Evolutionary conservation across 768 basidiomycete species (phyloP).

Genomic region (Tulasnella sp.): DNA sequence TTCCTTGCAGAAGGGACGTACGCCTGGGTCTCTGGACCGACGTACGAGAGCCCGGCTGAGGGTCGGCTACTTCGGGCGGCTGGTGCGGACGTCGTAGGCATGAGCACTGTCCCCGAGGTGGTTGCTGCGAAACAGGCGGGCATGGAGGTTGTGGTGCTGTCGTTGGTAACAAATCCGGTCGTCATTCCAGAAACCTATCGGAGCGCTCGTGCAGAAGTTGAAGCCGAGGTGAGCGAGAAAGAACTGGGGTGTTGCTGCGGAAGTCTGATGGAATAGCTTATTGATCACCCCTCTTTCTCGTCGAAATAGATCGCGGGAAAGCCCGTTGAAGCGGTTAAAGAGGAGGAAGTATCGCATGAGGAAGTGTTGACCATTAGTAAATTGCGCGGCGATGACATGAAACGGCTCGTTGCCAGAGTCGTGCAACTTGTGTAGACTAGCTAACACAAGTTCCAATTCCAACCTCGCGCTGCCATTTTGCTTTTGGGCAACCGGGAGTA

Average conservation of each 20-base stretch:
- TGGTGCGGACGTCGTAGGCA: slow-evolving; percentile 86
- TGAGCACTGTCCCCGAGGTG: slow-evolving; percentile 89
- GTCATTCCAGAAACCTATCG: slow-evolving; percentile 56
- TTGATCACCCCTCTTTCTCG: not conserved
- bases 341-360: slow-evolving; percentile 55
- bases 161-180: slow-evolving; percentile 78
- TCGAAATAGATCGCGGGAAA: slow-evolving; percentile 49
- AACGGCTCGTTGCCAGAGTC: slow-evolving; percentile 52
- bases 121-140: slow-evolving; percentile 67
- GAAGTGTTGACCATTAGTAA: slow-evolving; percentile 61
- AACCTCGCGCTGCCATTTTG: too few species aligned
- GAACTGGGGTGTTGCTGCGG: slow-evolving; percentile 17
- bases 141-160: slow-evolving; percentile 64
- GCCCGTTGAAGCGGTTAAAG: slow-evolving; percentile 30
- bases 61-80: slow-evolving; percentile 60
- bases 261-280: not conserved
- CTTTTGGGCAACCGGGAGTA: not conserved
- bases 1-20: slow-evolving; percentile 74
- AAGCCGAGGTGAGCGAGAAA: slow-evolving; percentile 46
- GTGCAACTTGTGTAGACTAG: slow-evolving; percentile 24
- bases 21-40: slow-evolving; percentile 84
- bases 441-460: too few species aligned
- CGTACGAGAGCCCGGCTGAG: slow-evolving; percentile 83
- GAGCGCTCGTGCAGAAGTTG: slow-evolving; percentile 62
- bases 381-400: slow-evolving; percentile 62